Evolutionary conservation across 345 rosid species (phyloP).

Genomic region (Passiflora organensis): DNA sequence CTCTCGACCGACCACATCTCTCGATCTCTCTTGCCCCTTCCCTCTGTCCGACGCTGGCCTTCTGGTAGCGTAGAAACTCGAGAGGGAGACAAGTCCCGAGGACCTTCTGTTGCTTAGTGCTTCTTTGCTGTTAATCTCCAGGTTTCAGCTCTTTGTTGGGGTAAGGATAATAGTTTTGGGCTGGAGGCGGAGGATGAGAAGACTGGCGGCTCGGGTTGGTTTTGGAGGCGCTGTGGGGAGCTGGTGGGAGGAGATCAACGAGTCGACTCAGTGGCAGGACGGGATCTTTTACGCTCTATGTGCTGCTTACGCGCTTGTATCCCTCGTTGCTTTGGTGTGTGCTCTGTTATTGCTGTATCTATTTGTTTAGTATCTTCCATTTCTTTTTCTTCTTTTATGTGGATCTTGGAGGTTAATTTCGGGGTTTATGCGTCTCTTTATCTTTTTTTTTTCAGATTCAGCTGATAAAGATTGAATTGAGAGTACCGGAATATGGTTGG

Average conservation of each 20-base stretch:
- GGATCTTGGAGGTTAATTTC: background rate
- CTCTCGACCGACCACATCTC: too few species aligned
- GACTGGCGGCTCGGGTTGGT: background rate
- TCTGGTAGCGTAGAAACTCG: too few species aligned
- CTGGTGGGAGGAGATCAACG: conserved; percentile 93
- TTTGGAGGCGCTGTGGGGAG: conserved; percentile 9
- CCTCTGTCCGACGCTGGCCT: too few species aligned
- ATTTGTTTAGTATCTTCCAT: background rate
- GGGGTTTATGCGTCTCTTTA: background rate
- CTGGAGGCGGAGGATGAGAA: too few species aligned
- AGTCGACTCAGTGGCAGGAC: conserved; percentile 84
- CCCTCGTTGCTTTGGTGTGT: conserved; percentile 68
- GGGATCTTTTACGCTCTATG: conserved; percentile 86
- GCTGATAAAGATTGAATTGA: conserved; percentile 75
- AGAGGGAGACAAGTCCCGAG: too few species aligned
- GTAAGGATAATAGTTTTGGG: too few species aligned
- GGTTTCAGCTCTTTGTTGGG: too few species aligned
- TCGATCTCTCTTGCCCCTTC: too few species aligned
- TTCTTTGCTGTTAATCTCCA: too few species aligned
- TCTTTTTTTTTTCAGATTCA: conserved; percentile 52
- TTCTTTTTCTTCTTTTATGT: background rate
- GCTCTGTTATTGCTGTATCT: background rate
- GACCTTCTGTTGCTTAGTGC: too few species aligned
- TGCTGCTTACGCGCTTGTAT: conserved; percentile 88
- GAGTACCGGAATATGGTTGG: conserved; percentile 99